Evolutionary conservation across 2,329 filamentous ascomycete genomes (phyloP).

Genomic region (Fusarium nanum): DNA sequence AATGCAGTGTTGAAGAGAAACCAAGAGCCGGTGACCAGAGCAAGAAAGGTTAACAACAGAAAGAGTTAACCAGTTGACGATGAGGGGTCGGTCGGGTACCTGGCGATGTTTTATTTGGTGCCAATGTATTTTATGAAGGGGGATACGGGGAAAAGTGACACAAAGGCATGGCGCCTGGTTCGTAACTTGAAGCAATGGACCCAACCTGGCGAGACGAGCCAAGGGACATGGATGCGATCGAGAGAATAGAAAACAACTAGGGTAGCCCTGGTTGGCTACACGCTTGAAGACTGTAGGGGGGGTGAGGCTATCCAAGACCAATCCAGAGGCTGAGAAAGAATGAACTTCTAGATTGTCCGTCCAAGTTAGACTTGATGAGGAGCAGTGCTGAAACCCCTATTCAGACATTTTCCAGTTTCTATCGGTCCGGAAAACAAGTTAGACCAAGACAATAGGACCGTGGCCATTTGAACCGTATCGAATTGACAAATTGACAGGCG

Average conservation of each 20-base stretch:
- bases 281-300: constrained; percentile 15
- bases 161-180: constrained; percentile 46
- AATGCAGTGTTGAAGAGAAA: constrained; percentile 18
- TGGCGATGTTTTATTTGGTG: constrained; percentile 49
- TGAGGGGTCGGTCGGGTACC: constrained; percentile 46
- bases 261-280: constrained; percentile 37
- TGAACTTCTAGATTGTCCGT: constrained; percentile 11
- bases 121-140: constrained; percentile 49
- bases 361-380: constrained; percentile 10
- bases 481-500: constrained; percentile 26
- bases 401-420: background rate
- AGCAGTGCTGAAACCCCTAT: constrained; percentile 23
- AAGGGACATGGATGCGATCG: constrained; percentile 44
- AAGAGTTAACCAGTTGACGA: constrained; percentile 34
- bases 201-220: constrained; percentile 45
- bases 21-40: constrained; percentile 6
- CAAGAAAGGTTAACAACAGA: constrained; percentile 25
- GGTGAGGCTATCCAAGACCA: constrained; percentile 34
- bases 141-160: constrained; percentile 49
- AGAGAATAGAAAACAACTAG: constrained; percentile 33
- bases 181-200: constrained; percentile 50
- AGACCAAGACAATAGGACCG: constrained; percentile 7
- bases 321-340: constrained; percentile 22
- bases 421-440: constrained; percentile 2
- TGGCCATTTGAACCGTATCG: constrained; percentile 7